Percentiles rank a stretch among this genome's conserved stretches.
Evolutionary conservation across 768 basidiomycete genomes (phyloP).

Genomic region (Rhizopogon roseolus): DNA sequence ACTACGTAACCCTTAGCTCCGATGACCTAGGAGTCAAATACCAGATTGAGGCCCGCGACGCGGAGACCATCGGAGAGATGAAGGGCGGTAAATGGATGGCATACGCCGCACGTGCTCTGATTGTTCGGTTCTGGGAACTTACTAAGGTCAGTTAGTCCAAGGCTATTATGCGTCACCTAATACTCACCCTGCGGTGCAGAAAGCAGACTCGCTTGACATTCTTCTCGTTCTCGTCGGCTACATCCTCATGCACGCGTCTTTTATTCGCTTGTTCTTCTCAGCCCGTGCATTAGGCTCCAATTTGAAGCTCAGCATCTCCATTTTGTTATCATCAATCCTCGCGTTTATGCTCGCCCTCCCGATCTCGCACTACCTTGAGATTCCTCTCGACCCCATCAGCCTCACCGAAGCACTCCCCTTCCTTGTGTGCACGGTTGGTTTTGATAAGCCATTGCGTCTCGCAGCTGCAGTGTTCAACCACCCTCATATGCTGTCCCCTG

Average conservation of each 20-base stretch:
- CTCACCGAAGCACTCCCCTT: constrained; percentile 96
- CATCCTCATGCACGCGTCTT: constrained; percentile 92
- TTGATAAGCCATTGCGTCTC: constrained; percentile 93
- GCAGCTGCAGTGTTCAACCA: constrained; percentile 87
- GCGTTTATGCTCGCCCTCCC: constrained; percentile 85
- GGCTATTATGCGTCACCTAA: constrained; percentile 4
- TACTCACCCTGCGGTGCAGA: constrained; percentile 36
- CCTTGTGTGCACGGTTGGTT: constrained; percentile 95
- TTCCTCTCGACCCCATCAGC: constrained; percentile 89
- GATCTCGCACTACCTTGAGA: constrained; percentile 65
- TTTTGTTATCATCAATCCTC: constrained; percentile 75
- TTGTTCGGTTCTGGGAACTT: constrained; percentile 81
- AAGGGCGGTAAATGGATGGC: constrained; percentile 84
- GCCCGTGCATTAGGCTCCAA: constrained; percentile 81
- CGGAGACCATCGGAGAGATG: constrained; percentile 62
- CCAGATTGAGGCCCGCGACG: constrained; percentile 42
- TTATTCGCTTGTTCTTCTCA: constrained; percentile 85
- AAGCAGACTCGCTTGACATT: constrained; percentile 95
- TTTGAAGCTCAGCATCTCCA: constrained; percentile 66
- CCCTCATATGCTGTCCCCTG: constrained; percentile 49
- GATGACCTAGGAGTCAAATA: constrained; percentile 44
- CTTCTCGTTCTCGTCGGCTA: constrained; percentile 91
- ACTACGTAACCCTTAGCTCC: constrained; percentile 20
- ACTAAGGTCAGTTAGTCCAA: constrained; percentile 52
- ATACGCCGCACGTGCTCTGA: constrained; percentile 73